Evolutionary conservation across 495 filamentous ascomycete species (phyloP), one percentile per base, ranked within the genome.

Genomic region (Trichoderma reesei): DNA sequence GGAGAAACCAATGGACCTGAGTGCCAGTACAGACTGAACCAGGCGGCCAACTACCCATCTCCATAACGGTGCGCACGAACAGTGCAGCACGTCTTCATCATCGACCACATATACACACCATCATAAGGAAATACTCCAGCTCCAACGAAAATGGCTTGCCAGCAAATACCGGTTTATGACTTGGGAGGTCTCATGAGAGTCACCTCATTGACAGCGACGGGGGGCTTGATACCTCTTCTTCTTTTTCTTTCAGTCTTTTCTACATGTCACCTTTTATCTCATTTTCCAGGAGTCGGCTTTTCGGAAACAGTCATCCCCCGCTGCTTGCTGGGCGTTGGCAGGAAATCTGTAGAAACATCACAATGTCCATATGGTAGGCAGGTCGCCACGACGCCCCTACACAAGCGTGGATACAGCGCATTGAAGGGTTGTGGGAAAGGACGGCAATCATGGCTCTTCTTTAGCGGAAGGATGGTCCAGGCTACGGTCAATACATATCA

Each of bases 1-100:
- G 82, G 80, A 84, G 31, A 82, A 81, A 76, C 80, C 69, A 51
- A 70, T 76, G 68, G 79, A 83, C 66, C 72, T 83, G 59, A 74
- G 77, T 61, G 70, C 78, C 59, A 81, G 80, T 66, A 78, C 78
- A 71, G 80, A 82, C 44, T 41, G 5, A 56, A 56, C 38, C 38
- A 39, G 3, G 11, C 26, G 38, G 38, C 2, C 2, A 11, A 39
- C 38, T 26, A 26, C 26, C 26, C 1, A 26, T 26, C 26, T 26
- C 26, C 26, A 26, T 26, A 26, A 26, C 26, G 26, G 26, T 26
- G 26, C 26, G 26, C 26, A 26, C 26, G 26, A 26, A 26, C 26
- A 26, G 26, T 26, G 26, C 26, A 26, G 26, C 26, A 26, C 26
- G 26, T 26, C 26, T 26, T 26, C 26, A 26, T 26, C 26, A 26